A percentile compares a stretch with the other conserved stretches of the same genome.
phyloP scores from a whole-genome alignment of 257 asterid genomes.

The Mitragyna speciosa region DNA sequence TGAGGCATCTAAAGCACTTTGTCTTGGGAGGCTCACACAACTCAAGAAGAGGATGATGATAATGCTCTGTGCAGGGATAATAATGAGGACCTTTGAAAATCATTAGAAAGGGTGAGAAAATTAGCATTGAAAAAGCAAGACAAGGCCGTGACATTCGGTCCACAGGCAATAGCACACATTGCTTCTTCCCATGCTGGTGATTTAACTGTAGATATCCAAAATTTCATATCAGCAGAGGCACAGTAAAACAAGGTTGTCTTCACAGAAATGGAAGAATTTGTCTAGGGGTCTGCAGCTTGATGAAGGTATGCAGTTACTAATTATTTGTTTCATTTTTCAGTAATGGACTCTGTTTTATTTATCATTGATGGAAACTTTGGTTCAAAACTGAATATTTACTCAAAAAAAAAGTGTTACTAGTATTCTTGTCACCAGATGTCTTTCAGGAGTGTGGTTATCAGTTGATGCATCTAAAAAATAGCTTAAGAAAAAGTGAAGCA shows the following conservation, averaged over 20 bases:
- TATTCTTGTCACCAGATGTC: neutral
- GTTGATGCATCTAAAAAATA: neutral
- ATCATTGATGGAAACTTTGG: constrained; percentile 1
- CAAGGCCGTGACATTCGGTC: constrained; percentile 48
- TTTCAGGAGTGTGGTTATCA: neutral
- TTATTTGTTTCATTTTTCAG: neutral
- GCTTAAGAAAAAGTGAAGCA: neutral
- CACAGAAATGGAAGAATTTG: constrained; percentile 98
- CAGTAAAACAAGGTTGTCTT: constrained; percentile 81
- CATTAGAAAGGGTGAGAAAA: constrained; percentile 87
- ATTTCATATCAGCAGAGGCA: constrained; percentile 49
- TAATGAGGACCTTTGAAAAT: constrained; percentile 84
- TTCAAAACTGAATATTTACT: neutral
- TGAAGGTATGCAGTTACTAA: constrained; percentile 70
- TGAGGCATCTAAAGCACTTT: constrained; percentile 90
- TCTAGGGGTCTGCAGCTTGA: constrained; percentile 94
- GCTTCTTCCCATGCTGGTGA: constrained; percentile 47
- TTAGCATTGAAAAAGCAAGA: constrained; percentile 66
- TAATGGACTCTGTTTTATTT: neutral
- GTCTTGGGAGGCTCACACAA: constrained; percentile 38
- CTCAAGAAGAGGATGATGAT: constrained; percentile 60
- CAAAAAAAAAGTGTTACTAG: neutral
- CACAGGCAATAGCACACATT: constrained; percentile 49
- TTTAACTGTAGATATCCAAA: constrained; percentile 40
- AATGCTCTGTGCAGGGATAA: constrained; percentile 71